Percentiles rank a stretch among this genome's conserved stretches.
These are phyloP conservation scores for Colletotrichum musicola DNA, from an alignment of 2,329 filamentous ascomycete species.

Conservation along the genomic window DNA sequence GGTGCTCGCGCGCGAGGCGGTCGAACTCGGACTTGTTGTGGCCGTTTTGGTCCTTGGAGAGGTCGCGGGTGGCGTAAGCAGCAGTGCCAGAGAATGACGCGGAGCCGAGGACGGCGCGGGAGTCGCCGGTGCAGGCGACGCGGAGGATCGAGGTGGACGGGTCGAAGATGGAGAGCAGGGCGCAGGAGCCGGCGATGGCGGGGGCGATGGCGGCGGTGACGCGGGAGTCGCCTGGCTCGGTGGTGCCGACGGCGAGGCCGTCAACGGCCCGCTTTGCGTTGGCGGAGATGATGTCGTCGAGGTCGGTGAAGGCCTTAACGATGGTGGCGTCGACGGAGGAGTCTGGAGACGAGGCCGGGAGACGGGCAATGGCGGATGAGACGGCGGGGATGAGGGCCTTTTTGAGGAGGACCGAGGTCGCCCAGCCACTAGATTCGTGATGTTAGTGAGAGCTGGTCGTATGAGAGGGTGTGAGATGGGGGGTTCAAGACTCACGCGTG, in stretches of 20 bases:
- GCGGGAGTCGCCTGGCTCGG: conserved; percentile 24
- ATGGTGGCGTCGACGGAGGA: conserved; percentile 66
- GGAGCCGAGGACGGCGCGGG: conserved; percentile 72
- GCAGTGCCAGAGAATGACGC: conserved; percentile 48
- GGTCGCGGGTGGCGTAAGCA: conserved; percentile 62
- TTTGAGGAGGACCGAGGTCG: conserved; percentile 56
- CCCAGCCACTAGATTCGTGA: conserved; percentile 50
- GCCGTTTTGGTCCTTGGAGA: conserved; percentile 76
- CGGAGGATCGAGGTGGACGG: conserved; percentile 63
- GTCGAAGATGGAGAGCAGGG: conserved; percentile 73
- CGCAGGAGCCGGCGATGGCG: conserved; percentile 68
- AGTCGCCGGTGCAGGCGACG: conserved; percentile 77
- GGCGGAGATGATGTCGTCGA: conserved; percentile 68
- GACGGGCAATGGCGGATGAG: conserved; percentile 48
- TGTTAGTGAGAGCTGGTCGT: background rate
- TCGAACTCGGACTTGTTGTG: conserved; percentile 70
- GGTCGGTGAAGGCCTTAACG: conserved; percentile 67
- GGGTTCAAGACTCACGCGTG: conserved; percentile 55
- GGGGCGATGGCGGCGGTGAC: conserved; percentile 47
- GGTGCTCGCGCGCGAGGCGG: conserved; percentile 69
- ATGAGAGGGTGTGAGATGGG: no score
- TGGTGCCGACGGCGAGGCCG: conserved; percentile 43
- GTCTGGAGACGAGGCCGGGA: conserved; percentile 52
- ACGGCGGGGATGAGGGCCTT: conserved; percentile 57
- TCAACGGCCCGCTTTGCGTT: conserved; percentile 49